Evolutionary conservation across 2,329 filamentous ascomycete species (phyloP).

Genomic region (Westerdykella aurantiaca): DNA sequence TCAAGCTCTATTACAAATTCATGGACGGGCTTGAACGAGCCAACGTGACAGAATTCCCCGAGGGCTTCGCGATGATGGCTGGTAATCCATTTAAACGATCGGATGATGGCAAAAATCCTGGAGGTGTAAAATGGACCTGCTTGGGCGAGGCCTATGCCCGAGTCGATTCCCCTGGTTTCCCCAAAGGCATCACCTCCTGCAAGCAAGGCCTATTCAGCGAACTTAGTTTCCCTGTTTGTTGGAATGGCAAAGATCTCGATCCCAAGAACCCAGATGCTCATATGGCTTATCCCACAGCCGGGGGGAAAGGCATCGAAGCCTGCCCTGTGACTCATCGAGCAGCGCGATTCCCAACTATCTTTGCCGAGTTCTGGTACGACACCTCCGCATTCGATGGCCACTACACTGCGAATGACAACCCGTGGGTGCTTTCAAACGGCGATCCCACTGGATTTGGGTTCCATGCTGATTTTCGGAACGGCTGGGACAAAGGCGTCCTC

Average conservation of each 20-base stretch:
- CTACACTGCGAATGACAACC: constrained; percentile 24
- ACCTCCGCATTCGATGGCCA: constrained; percentile 28
- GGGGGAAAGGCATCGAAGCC: constrained; percentile 26
- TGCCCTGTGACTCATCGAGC: constrained; percentile 28
- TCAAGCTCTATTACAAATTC: constrained; percentile 38
- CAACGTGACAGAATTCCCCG: constrained; percentile 34
- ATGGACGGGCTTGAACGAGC: constrained; percentile 28
- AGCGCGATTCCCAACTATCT: constrained; percentile 34
- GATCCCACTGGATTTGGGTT: constrained; percentile 35
- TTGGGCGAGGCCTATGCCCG: constrained; percentile 17
- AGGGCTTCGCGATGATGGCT: constrained; percentile 35
- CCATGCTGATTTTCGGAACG: constrained; percentile 35
- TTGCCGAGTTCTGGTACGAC: constrained; percentile 39
- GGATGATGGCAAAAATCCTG: constrained; percentile 23
- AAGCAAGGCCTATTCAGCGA: constrained; percentile 31
- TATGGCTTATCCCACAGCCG: constrained; percentile 37
- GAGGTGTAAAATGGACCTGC: constrained; percentile 31
- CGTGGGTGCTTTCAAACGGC: constrained; percentile 34
- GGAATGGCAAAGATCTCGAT: constrained; percentile 33
- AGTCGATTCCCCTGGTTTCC: constrained; percentile 30
- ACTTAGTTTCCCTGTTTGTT: constrained; percentile 35
- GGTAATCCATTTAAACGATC: constrained; percentile 28
- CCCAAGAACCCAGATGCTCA: constrained; percentile 21
- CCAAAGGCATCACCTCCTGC: constrained; percentile 35
- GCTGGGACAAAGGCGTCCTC: constrained; percentile 35